Evolutionary conservation across 1,284 basidiomycete species (phyloP), one percentile per base, ranked within the genome.

Genomic region (Trichosporon sp.): DNA sequence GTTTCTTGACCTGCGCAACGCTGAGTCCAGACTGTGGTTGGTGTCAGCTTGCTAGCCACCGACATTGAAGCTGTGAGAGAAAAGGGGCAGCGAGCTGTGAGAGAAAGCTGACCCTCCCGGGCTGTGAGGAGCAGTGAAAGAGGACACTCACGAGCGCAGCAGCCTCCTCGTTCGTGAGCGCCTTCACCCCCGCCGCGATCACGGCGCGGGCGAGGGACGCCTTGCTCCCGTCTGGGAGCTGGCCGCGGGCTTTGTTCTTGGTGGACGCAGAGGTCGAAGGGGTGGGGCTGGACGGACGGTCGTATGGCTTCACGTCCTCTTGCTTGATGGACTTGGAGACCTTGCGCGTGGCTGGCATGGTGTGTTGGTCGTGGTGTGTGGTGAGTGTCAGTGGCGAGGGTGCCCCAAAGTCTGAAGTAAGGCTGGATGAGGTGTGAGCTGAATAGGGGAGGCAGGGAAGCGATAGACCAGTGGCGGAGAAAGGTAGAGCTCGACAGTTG

Each of bases 281-380:
- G 26, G 26, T 8, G 26, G 21, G 21, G 26, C 3, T 19, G 16
- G 11, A 26, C 26, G 26, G 16, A 14, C 8, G 10, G 59, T 12
- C 26, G 59, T 63, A 63, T 7, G 59, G 59, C 59, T 63, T 63
- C 31, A 16, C 14, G 32, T 63, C 59, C 16, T 63, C 31, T 16
- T 32, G 10, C 59, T n/a, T 37, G 10, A 11, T 7, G 4, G 32
- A 63, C 59, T 54, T 54, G 51, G 59, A 37, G 38, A 12, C 38
- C 59, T 63, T 63, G 59, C 59, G 59, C 14, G 21, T 12, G 59
- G 59, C 31, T 1, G 59, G 59, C 59, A 63, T 63, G 10, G 11
- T 0, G 38, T 10, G 38, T 40, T 40, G 38, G 26, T 26, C 26
- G 26, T 26, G 26, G 26, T 26, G 38, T 11, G 46, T 37, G 35